These are phyloP conservation scores for Termitomyces sp. DNA, from an alignment of 768 basidiomycete genomes.

Conservation along the genomic window DNA sequence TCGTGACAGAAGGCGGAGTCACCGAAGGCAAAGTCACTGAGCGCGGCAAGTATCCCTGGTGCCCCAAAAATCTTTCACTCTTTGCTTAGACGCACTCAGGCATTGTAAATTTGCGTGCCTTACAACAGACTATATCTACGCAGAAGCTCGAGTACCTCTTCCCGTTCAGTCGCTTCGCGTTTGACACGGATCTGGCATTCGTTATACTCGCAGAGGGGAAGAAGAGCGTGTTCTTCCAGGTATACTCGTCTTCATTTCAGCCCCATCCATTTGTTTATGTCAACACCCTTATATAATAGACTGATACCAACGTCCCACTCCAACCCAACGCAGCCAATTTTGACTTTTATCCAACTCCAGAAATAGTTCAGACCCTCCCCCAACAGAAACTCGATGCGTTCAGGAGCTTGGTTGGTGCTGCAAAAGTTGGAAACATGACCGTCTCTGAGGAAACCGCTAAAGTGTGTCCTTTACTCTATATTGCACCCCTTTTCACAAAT, in stretches of 20 bases:
- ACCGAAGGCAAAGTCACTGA: slow-evolving; percentile 65
- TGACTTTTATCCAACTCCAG: slow-evolving; percentile 46
- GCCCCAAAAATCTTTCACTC: not conserved
- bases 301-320: slow-evolving; percentile 53
- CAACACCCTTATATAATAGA: slow-evolving; percentile 36
- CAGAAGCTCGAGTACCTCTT: slow-evolving; percentile 75
- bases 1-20: slow-evolving; percentile 66
- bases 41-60: slow-evolving; percentile 35
- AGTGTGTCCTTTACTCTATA: slow-evolving; percentile 31
- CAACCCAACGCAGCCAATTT: slow-evolving; percentile 19
- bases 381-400: slow-evolving; percentile 48
- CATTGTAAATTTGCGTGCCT: slow-evolving; percentile 54
- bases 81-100: slow-evolving; percentile 29
- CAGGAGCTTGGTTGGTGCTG: slow-evolving; percentile 56
- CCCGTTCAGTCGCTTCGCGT: slow-evolving; percentile 69
- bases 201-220: slow-evolving; percentile 59
- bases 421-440: slow-evolving; percentile 52
- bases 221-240: slow-evolving; percentile 73
- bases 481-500: not conserved
- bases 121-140: slow-evolving; percentile 58
- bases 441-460: slow-evolving; percentile 55
- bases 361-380: slow-evolving; percentile 42
- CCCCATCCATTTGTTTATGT: not conserved
- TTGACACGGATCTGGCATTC: slow-evolving; percentile 71
- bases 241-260: slow-evolving; percentile 18